Evolutionary conservation across 306 rosid genomes (phyloP), one percentile per base, ranked within the genome.

Genomic region (Ammopiptanthus mongolicus): DNA sequence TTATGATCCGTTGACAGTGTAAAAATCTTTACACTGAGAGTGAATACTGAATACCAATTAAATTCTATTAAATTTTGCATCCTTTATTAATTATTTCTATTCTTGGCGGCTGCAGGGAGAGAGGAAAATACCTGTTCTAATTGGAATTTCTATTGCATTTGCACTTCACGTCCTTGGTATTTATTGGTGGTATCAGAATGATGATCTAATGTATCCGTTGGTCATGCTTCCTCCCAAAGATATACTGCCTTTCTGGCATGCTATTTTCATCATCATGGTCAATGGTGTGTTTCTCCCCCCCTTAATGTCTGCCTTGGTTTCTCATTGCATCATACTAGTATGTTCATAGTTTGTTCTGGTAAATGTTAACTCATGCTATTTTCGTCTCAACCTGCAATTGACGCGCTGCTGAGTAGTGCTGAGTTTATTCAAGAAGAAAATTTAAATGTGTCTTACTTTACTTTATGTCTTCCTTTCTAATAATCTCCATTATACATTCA

Each of bases 151-250:
- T 78, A 74, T 95, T 79, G 97, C 91, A 69, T 95, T 95, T 73
- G 67, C 88, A 8, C 75, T 86, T 71, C 99, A 95, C 41, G 92
- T 95, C 65, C 79, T 90, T 83, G 90, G 86, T 51, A 91, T 95
- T 59, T 95, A 95, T 80, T 95, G 99, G 99, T 95, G 97, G 97
- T 95, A 84, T 86, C 97, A 88, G 82, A 90, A 95, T 80, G 97
- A 87, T 70, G 93, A 92, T 83, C 88, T 92, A 22, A 61, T 95
- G 79, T 87, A 83, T 80, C 97, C 99, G 0, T 72, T 95, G 86
- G 84, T 84, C 81, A 87, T 95, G 97, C 92, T 90, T 86, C 99
- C 99, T 73, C 99, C 97, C 63, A 87, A 85, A 84, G 87, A 82
- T 6, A 92, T 90, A 84, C 99, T 96, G 14, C 97, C 97, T 22